Base-by-base conservation (phyloP, 306 rosid genomes). In the Sophora flavescens region DNA sequence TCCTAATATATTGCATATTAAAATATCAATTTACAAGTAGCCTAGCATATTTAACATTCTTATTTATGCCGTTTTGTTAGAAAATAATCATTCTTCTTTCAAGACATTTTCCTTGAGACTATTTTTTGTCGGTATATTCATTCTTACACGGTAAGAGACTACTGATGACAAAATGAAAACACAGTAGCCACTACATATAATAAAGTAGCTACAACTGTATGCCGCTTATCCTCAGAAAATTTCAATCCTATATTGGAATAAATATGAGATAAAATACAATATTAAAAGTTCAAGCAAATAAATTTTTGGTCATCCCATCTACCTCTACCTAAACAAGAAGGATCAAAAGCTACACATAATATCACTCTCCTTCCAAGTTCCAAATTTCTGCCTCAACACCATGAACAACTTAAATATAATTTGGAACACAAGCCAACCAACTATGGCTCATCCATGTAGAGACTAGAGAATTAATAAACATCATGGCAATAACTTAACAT, bases 191-290 rank as follows among this genome's bases (percentile, higher is more conserved):
- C 62, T 51, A 44, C 17, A 26, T 22, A 8, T 1, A 11, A 12
- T 45, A 45, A 0, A 14, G 16, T 2, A 69, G 16, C 41, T 54
- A 72, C 41, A 63, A 68, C 36, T 58, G 8, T 35, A 8, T 68
- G 13, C 17, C 59, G 15, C 58, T 14, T 57, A 57, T 58, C 44
- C 71, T 48, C 18, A 6, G 1, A 35, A 36, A 60, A 6, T 12
- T 57, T 44, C 58, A 9, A 52, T 12, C 1, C 41, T 15, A 70
- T 60, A 13, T 36, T 22, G 2, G 41, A n/a, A 66, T 32, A 18
- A 28, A 45, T 47, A 45, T 16, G 52, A 61, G n/a, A 59, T 60
- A 28, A 33, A 54, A 60, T 18, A 72, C 53, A 68, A 33, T 68
- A 14, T 5, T 13, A 68, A 9, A 48, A 26, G 70, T 78, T 22